Conservation (phyloP, 768 basidiomycete species). For the Lactarius evosmus region DNA sequence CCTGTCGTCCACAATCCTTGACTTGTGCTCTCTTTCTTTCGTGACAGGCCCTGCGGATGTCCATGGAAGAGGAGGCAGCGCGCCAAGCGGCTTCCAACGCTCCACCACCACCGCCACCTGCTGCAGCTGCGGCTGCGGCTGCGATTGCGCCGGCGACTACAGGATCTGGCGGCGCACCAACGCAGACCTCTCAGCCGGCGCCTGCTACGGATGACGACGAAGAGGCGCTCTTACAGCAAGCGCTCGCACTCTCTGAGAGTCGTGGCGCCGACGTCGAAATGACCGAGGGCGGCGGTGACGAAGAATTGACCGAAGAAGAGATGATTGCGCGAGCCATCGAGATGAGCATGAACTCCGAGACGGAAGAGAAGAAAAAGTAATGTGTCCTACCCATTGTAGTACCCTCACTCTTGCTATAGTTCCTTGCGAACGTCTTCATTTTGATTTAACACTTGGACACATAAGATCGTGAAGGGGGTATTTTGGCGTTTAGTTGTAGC, state of each 20-base stretch:
- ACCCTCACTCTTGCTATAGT: conserved; percentile 3
- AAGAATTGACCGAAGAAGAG: conserved; percentile 78
- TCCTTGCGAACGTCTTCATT: background rate
- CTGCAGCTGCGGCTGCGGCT: conserved; percentile 36
- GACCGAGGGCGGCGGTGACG: conserved; percentile 51
- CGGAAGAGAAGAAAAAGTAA: conserved; percentile 46
- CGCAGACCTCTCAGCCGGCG: conserved; percentile 31
- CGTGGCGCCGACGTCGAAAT: conserved; percentile 44
- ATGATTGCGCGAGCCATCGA: conserved; percentile 88
- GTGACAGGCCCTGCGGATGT: conserved; percentile 88
- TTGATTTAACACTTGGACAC: too few relatives aligned
- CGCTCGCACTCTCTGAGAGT: conserved; percentile 69
- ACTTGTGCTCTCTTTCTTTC: conserved; percentile 7
- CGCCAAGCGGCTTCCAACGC: conserved; percentile 55
- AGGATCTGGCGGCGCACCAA: conserved; percentile 35
- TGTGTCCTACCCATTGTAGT: background rate
- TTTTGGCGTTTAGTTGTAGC: background rate
- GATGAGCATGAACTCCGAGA: conserved; percentile 77
- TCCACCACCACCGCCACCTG: conserved; percentile 29
- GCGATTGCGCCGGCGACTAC: conserved; percentile 33
- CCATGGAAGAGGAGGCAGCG: conserved; percentile 91
- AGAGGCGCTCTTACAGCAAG: conserved; percentile 70
- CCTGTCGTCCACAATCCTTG: background rate
- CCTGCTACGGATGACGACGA: conserved; percentile 68
- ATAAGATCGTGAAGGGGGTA: background rate